Evolutionary conservation across 208 protist species (phyloP).

Genomic region (Naegleria lovaniensis): DNA sequence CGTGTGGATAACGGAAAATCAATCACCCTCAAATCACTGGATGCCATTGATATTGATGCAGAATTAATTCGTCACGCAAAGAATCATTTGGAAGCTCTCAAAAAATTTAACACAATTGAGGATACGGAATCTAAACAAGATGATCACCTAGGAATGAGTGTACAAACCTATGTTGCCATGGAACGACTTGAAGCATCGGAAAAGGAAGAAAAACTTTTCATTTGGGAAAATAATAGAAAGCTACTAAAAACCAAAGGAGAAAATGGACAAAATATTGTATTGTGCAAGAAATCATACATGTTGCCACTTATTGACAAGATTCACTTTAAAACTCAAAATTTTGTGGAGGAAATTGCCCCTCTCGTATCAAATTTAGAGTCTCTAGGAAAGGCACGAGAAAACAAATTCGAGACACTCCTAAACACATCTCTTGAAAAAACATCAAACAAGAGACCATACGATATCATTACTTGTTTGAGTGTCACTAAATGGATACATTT

Average conservation of each 20-base stretch:
- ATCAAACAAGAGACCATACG: slow-evolving; percentile 11
- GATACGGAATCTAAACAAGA: background rate
- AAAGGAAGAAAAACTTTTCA: background rate
- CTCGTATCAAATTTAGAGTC: background rate
- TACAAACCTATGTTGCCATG: background rate
- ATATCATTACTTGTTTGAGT: slow-evolving; percentile 44
- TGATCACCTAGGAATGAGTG: background rate
- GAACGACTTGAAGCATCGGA: background rate
- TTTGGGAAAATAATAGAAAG: background rate
- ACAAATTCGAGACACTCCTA: too few relatives aligned
- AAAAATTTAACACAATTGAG: background rate
- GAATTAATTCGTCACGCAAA: slow-evolving; percentile 39
- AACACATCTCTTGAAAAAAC: background rate
- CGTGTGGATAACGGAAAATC: background rate
- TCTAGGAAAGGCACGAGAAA: background rate
- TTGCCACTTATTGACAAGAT: background rate
- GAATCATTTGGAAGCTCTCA: background rate
- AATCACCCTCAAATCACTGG: slow-evolving; percentile 4
- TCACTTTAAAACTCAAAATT: background rate
- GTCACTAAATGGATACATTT: slow-evolving; percentile 59
- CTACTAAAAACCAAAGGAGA: background rate
- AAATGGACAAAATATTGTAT: background rate
- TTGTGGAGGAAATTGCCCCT: background rate
- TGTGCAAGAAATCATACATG: background rate
- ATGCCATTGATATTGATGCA: slow-evolving; percentile 48